Evolutionary conservation across 352 stramenopile species (phyloP), one percentile per base, ranked within the genome.

Genomic region (Globisporangium takayamanum): DNA sequence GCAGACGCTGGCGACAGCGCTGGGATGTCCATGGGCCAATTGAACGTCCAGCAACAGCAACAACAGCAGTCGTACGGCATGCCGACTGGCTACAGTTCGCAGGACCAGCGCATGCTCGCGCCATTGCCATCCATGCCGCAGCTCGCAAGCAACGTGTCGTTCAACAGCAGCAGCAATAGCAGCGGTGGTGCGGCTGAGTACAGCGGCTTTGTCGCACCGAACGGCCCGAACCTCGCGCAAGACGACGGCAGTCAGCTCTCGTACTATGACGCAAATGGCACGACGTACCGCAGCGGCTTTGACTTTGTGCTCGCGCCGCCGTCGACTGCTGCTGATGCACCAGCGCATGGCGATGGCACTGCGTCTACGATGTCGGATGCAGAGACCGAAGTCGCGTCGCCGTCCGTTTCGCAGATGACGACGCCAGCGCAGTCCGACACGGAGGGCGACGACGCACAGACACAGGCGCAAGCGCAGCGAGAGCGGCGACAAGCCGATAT

Each of bases 261-360:
- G 53, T 91, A 76, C 55, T 91, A 80, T 44, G 79, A 88, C 53
- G 72, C 79, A 2, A 87, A 88, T 18, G 78, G 64, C 18, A 87
- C 78, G 39, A 82, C 76, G 0, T 92, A 78, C 52, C 79, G 82
- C 25, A 81, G 72, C 50, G 68, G 64, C 14, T 74, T 78, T 52
- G 69, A 79, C 33, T 86, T 89, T 48, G 74, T 84, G 36, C 56
- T 78, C 37, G 60, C 74, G 59, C 26, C 30, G 14, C 20, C 39
- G 6, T 42, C 50, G 4, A 55, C 15, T 16, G 14, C 7, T 47
- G 55, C 51, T 4, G 52, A 41, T 25, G 20, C 44, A 28, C 15
- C 25, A 6, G 55, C 44, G 16, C 51, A 58, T 4, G 59, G 16
- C 33, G 46, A 18, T 53, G 57, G 56, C 15, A 48, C 49, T 16